Percentiles rank a stretch among this genome's conserved stretches.
These are phyloP conservation scores for Ustilago vetiveriae DNA, from an alignment of 1,284 basidiomycete genomes.

Conservation along the genomic window DNA sequence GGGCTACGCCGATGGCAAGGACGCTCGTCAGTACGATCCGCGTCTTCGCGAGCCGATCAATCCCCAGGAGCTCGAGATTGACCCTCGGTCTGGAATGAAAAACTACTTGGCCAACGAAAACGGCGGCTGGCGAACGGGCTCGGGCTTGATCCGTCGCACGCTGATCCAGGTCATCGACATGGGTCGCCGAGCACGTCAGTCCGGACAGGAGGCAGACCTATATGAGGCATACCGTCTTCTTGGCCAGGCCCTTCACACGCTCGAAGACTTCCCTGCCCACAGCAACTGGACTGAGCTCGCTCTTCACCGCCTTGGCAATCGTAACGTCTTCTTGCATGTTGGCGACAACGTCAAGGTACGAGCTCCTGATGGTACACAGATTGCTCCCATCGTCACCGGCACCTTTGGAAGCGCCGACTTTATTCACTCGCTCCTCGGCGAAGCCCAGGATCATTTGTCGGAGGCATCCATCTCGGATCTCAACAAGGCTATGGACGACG, in stretches of 20 bases:
- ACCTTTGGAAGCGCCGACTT: slow-evolving; percentile 90
- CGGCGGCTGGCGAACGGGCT: slow-evolving; percentile 84
- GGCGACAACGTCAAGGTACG: slow-evolving; percentile 80
- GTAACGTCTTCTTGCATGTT: slow-evolving; percentile 86
- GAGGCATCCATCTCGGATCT: slow-evolving; percentile 88
- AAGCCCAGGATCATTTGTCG: slow-evolving; percentile 72
- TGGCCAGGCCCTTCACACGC: slow-evolving; percentile 74
- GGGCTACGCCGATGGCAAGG: slow-evolving; percentile 78
- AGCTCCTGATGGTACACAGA: slow-evolving; percentile 78
- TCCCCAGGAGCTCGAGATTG: slow-evolving; percentile 84
- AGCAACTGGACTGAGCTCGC: slow-evolving; percentile 70
- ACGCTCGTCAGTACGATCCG: slow-evolving; percentile 77
- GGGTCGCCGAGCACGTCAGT: slow-evolving; percentile 74
- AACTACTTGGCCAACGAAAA: slow-evolving; percentile 89
- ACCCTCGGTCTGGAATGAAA: slow-evolving; percentile 89
- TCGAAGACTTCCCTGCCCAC: slow-evolving; percentile 88
- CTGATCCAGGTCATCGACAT: slow-evolving; percentile 76
- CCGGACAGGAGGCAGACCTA: slow-evolving; percentile 72
- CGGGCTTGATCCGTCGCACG: slow-evolving; percentile 79
- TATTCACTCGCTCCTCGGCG: slow-evolving; percentile 68
- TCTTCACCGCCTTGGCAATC: slow-evolving; percentile 78
- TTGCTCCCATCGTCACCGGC: slow-evolving; percentile 86
- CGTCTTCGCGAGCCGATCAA: slow-evolving; percentile 80
- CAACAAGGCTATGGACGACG: slow-evolving; percentile 78
- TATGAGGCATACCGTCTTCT: slow-evolving; percentile 74